Evolutionary conservation across 345 rosid genomes (phyloP).

Genomic region (Geranium rotundifolium): DNA sequence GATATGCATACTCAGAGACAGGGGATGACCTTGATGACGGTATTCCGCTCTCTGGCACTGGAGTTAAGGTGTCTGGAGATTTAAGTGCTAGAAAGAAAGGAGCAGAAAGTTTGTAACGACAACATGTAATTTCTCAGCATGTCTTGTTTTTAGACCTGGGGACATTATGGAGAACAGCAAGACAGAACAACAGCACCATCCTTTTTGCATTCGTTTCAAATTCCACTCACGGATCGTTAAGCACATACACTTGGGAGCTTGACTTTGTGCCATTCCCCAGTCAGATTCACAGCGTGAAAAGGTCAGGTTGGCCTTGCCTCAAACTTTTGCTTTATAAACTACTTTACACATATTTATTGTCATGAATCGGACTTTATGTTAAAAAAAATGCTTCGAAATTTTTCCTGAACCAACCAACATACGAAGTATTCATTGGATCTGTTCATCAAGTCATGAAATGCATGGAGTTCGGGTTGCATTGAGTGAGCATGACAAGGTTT

Average conservation of each 20-base stretch:
- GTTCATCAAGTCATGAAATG: neutral
- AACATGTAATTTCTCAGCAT: too few relatives aligned
- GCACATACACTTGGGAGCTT: too few relatives aligned
- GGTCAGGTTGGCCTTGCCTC: neutral
- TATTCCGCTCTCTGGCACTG: conserved; percentile 19
- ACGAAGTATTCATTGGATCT: neutral
- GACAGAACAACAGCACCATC: conserved; percentile 13
- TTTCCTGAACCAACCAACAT: too few relatives aligned
- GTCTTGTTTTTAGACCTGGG: conserved; percentile 20
- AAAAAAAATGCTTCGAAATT: too few relatives aligned
- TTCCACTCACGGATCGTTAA: too few relatives aligned
- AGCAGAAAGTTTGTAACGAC: conserved; percentile 13
- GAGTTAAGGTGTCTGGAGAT: conserved; percentile 22
- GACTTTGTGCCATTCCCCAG: too few relatives aligned
- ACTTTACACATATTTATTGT: too few relatives aligned
- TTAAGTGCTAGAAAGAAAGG: conserved; percentile 29
- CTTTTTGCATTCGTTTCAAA: neutral
- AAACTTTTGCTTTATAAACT: neutral
- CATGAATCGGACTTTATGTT: too few relatives aligned
- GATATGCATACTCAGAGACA: conserved; percentile 26
- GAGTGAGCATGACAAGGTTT: neutral
- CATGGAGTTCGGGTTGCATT: too few relatives aligned
- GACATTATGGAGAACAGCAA: conserved; percentile 25
- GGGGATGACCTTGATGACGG: conserved; percentile 29
- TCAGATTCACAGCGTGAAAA: too few relatives aligned